A percentile compares a stretch with the other conserved stretches of the same genome.
These are phyloP conservation scores for Xylaria digitata DNA, from an alignment of 2,329 filamentous ascomycete genomes.

Conservation along the genomic window DNA sequence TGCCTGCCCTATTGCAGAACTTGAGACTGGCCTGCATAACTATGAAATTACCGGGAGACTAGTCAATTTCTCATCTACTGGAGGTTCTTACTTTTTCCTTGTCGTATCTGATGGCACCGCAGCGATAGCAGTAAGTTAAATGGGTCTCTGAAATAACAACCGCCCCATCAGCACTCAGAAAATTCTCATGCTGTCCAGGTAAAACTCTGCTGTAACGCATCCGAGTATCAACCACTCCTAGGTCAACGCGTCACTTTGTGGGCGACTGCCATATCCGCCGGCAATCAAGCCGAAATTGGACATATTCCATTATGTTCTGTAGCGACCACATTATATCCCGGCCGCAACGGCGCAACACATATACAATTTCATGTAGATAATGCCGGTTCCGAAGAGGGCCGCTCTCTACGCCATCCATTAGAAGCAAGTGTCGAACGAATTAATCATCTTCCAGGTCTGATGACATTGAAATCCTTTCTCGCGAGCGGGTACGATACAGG, in stretches of 20 bases:
- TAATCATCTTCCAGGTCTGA: conserved; percentile 58
- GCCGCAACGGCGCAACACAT: conserved; percentile 64
- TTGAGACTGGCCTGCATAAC: conserved; percentile 61
- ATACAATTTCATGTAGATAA: conserved; percentile 64
- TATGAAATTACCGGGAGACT: conserved; percentile 66
- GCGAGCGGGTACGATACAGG: conserved; percentile 64
- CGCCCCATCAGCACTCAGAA: neutral
- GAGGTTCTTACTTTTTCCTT: conserved; percentile 45
- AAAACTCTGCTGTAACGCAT: conserved; percentile 60
- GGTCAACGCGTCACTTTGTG: conserved; percentile 67
- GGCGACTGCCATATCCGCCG: conserved; percentile 65
- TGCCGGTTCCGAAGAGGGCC: conserved; percentile 52
- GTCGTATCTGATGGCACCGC: conserved; percentile 50
- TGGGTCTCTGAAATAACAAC: neutral
- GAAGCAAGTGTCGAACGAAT: conserved; percentile 50
- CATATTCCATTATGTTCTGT: conserved; percentile 57
- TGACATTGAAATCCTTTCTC: conserved; percentile 67
- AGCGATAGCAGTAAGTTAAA: conserved; percentile 57
- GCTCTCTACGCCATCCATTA: conserved; percentile 59
- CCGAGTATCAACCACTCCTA: conserved; percentile 57
- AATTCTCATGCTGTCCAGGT: conserved; percentile 51
- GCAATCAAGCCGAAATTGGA: conserved; percentile 50
- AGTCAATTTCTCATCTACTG: conserved; percentile 62
- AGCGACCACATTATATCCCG: conserved; percentile 68
- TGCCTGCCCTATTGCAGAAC: conserved; percentile 57